These are phyloP conservation scores for Dichotomopilus funicola DNA, from an alignment of 2,329 filamentous ascomycete species.

Conservation along the genomic window DNA sequence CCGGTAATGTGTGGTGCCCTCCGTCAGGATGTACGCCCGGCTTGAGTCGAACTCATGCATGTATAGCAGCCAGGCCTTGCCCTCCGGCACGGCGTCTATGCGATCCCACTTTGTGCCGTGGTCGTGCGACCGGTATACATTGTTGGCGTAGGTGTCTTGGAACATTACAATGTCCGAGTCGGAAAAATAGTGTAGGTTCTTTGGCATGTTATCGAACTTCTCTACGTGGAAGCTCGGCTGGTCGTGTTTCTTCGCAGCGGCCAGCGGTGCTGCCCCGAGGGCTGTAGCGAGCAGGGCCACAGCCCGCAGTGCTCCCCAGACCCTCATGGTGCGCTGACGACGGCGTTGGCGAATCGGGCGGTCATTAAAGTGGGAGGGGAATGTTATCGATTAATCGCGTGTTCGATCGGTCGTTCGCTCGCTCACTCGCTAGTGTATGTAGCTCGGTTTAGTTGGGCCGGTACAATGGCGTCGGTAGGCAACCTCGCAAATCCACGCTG, in stretches of 20 bases:
- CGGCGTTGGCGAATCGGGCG: slow-evolving; percentile 20
- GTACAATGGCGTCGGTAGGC: no score
- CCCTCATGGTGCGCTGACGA: slow-evolving; percentile 47
- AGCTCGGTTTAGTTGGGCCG: no score
- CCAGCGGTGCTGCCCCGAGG: slow-evolving; percentile 33
- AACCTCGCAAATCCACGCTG: no score
- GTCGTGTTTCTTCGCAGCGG: slow-evolving; percentile 54
- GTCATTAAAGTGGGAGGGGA: slow-evolving; percentile 36
- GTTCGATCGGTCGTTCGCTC: no score
- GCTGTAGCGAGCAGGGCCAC: slow-evolving; percentile 47
- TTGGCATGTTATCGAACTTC: slow-evolving; percentile 59
- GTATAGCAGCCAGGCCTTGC: slow-evolving; percentile 55
- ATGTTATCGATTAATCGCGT: background rate
- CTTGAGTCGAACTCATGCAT: slow-evolving; percentile 74
- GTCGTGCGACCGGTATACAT: slow-evolving; percentile 71
- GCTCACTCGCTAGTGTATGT: no score
- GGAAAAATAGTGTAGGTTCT: slow-evolving; percentile 80
- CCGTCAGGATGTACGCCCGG: slow-evolving; percentile 74
- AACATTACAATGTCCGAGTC: slow-evolving; percentile 77
- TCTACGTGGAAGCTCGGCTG: slow-evolving; percentile 60
- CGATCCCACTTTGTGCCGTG: slow-evolving; percentile 71
- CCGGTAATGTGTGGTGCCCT: slow-evolving; percentile 65
- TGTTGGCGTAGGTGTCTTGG: slow-evolving; percentile 56
- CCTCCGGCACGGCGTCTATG: slow-evolving; percentile 58
- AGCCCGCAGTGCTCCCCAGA: slow-evolving; percentile 40